A percentile compares a stretch with the other conserved stretches of the same genome.
These are phyloP conservation scores for Bocquillonia castaneifolia DNA, from an alignment of 441 rosid species.

Conservation along the genomic window DNA sequence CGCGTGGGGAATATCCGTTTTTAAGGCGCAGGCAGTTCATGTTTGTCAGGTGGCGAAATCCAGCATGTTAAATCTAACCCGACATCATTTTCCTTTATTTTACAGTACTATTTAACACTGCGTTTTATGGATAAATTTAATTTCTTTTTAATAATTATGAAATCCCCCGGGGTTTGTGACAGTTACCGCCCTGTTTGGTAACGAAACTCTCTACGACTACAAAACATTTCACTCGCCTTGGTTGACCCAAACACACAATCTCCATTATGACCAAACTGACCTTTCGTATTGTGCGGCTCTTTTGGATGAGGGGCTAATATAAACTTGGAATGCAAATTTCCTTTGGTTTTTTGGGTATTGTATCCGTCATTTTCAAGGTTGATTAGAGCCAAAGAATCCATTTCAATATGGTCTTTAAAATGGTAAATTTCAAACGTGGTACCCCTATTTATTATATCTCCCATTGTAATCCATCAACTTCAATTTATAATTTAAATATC, in stretches of 20 bases:
- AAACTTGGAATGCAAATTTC: neutral
- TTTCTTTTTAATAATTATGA: neutral
- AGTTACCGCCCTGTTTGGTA: slow-evolving; percentile 3
- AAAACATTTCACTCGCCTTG: neutral
- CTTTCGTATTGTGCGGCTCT: slow-evolving; percentile 6
- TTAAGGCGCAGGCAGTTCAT: neutral
- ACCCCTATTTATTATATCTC: no score
- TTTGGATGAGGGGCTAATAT: neutral
- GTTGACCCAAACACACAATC: neutral
- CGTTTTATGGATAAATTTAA: neutral
- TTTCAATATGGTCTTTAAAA: neutral
- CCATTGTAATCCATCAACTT: no score
- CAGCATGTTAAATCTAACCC: slow-evolving; percentile 1
- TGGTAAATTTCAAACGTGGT: no score
- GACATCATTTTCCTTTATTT: neutral
- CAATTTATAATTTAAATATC: no score
- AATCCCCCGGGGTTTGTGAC: neutral
- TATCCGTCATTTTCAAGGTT: slow-evolving; percentile 14
- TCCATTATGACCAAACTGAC: slow-evolving; percentile 2
- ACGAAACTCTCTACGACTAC: neutral
- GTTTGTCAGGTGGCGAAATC: slow-evolving; percentile 18
- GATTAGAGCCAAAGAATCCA: neutral
- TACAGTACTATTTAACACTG: neutral
- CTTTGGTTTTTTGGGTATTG: neutral
- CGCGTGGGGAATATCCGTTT: neutral